phyloP scores from a whole-genome alignment of 2,329 filamentous ascomycete species.

The Colletotrichum godetiae region DNA sequence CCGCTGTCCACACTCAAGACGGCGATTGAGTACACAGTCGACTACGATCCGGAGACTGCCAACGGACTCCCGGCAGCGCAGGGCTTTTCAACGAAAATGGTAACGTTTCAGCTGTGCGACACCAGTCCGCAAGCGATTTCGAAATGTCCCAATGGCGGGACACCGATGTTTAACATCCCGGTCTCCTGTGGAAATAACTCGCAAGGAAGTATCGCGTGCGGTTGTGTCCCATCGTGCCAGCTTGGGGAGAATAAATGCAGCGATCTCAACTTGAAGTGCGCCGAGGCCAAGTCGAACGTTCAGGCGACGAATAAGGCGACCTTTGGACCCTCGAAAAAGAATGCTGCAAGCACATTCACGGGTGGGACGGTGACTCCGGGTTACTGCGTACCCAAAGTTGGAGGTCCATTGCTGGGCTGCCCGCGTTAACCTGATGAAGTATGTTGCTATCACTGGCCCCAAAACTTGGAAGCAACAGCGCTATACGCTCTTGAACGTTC shows the following conservation, averaged over 20 bases:
- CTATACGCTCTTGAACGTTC: neutral
- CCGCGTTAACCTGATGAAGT: neutral
- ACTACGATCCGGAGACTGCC: neutral
- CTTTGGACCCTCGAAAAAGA: neutral
- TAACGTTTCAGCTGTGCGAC: neutral
- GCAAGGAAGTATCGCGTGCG: neutral
- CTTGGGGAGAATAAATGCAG: neutral
- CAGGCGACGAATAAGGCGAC: neutral
- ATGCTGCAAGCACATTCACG: neutral
- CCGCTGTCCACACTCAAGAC: neutral
- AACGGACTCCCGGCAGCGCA: constrained; percentile 10
- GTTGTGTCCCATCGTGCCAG: neutral
- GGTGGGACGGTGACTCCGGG: neutral
- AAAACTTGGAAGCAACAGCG: neutral
- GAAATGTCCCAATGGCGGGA: neutral
- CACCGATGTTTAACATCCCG: neutral
- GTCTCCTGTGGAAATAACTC: too few species aligned
- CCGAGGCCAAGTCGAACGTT: neutral
- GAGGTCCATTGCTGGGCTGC: neutral
- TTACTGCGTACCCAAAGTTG: neutral
- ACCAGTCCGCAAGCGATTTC: neutral
- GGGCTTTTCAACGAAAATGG: neutral
- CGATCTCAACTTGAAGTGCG: neutral
- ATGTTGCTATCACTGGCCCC: too few species aligned
- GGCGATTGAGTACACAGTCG: neutral